Evolutionary conservation across 2,329 filamentous ascomycete species (phyloP).

Genomic region (Ceratocystis variospora): DNA sequence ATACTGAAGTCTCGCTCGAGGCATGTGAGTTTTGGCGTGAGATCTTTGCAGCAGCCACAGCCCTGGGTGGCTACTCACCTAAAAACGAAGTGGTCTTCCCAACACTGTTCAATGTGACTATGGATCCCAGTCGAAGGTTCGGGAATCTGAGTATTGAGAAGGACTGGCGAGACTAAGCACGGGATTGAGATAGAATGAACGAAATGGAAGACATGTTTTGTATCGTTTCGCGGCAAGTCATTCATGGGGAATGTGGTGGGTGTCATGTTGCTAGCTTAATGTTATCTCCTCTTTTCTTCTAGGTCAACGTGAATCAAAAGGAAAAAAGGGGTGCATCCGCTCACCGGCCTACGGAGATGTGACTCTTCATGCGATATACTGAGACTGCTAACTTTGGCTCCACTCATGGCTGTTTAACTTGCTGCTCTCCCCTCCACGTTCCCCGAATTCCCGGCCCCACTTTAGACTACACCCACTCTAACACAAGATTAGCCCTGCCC

Average conservation of each 20-base stretch:
- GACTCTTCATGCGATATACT: too few relatives aligned
- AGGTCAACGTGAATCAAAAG: too few relatives aligned
- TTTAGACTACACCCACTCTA: not conserved
- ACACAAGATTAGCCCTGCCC: not conserved
- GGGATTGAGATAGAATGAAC: too few relatives aligned
- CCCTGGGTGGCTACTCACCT: constrained; percentile 26
- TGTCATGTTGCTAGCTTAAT: too few relatives aligned
- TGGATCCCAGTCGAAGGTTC: constrained; percentile 8
- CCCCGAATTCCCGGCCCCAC: not conserved
- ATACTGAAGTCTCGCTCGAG: constrained; percentile 24
- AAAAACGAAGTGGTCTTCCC: constrained; percentile 11
- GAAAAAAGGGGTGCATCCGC: too few relatives aligned
- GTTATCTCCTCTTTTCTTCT: too few relatives aligned
- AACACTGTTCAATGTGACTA: constrained; percentile 9
- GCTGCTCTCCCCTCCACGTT: not conserved
- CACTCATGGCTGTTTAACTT: not conserved
- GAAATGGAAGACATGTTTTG: too few relatives aligned
- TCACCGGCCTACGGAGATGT: too few relatives aligned
- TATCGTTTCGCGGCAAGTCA: too few relatives aligned
- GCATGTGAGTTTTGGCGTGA: constrained; percentile 27
- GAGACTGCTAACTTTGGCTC: not conserved
- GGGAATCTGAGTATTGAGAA: not conserved
- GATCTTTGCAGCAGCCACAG: constrained; percentile 22
- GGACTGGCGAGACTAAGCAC: not conserved
- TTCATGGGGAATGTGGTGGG: too few relatives aligned